Evolutionary conservation across 768 basidiomycete species (phyloP), one percentile per base, ranked within the genome.

Genomic region (Macrolepiota albuminosa): DNA sequence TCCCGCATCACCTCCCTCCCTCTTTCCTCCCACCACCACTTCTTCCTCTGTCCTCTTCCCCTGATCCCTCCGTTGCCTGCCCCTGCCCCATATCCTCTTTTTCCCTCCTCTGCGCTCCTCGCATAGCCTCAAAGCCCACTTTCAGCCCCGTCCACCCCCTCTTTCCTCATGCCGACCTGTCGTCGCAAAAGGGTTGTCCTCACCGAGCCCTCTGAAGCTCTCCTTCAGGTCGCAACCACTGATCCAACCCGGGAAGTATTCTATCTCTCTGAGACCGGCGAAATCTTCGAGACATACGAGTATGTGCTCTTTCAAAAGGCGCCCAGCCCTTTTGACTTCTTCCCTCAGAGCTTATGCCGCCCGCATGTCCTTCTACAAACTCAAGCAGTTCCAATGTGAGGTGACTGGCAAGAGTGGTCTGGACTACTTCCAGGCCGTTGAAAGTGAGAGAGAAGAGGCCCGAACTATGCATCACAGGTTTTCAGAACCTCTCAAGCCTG

Each of bases 261-360:
- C 77, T 95, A 91, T 79, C 88, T 98, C 70, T 79, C 86, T 64
- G 87, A 93, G 74, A 98, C 96, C 3, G 96, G 95, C 69, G 96
- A 98, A 84, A 91, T 98, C 75, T 98, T 98, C 72, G 88, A 93
- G 64, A 87, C 87, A 70, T 98, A 97, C 71, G 95, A 97, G 95
- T 97, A 70, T 71, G 91, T 82, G 57, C 58, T 65, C 62, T 64
- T 63, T 60, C 63, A 51, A 67, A 69, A 66, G 64, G 66, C 57
- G 70, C 65, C 63, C 67, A 67, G 56, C 51, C 59, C 59, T 72
- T 66, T 45, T 36, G 31, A 47, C 49, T 62, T 52, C 55, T 43
- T 66, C 54, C 51, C 61, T 63, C 68, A 83, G 81, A 68, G 86
- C 92, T 26, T 98, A 96, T 78, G 85, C 90, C 48, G 85, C 91